These are phyloP conservation scores for Pseudonectria buxi DNA, from an alignment of 2,329 filamentous ascomycete species.

Conservation along the genomic window DNA sequence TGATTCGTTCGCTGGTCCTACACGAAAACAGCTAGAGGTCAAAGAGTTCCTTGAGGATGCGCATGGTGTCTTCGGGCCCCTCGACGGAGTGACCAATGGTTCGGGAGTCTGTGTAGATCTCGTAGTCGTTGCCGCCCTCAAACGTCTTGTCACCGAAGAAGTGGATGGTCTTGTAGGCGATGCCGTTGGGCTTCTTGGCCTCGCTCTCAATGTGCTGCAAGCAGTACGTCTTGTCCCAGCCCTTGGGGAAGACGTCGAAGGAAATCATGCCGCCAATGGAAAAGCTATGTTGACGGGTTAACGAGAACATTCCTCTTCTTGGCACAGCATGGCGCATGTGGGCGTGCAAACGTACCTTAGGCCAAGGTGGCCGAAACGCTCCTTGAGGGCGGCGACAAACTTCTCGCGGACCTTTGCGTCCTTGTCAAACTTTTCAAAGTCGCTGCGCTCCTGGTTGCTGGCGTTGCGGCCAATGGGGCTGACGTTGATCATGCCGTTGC, in stretches of 20 bases:
- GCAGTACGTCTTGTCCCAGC: constrained; percentile 99
- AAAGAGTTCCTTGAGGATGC: constrained; percentile 75
- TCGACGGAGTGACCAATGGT: constrained; percentile 81
- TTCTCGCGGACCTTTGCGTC: constrained; percentile 67
- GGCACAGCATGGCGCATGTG: neutral
- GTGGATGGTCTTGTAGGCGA: constrained; percentile 82
- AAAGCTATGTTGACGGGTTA: constrained; percentile 47
- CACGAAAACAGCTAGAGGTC: constrained; percentile 39
- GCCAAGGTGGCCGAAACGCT: constrained; percentile 75
- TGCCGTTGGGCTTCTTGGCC: constrained; percentile 59
- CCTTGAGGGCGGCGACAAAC: constrained; percentile 69
- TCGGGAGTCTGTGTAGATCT: constrained; percentile 79
- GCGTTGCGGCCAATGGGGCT: constrained; percentile 83
- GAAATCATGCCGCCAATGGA: constrained; percentile 97
- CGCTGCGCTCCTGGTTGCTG: constrained; percentile 67
- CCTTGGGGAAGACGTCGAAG: constrained; percentile 93
- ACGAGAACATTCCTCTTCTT: neutral
- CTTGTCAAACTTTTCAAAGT: constrained; percentile 77
- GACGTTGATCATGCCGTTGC: constrained; percentile 88
- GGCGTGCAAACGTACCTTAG: constrained; percentile 65
- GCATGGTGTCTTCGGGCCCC: constrained; percentile 75
- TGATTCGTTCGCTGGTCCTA: no score
- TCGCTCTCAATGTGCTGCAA: constrained; percentile 80
- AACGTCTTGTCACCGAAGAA: constrained; percentile 98
- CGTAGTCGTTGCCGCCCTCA: constrained; percentile 88